These are phyloP conservation scores for Suhomyces canberraensis DNA, from an alignment of 805 yeast species.

Conservation along the genomic window DNA sequence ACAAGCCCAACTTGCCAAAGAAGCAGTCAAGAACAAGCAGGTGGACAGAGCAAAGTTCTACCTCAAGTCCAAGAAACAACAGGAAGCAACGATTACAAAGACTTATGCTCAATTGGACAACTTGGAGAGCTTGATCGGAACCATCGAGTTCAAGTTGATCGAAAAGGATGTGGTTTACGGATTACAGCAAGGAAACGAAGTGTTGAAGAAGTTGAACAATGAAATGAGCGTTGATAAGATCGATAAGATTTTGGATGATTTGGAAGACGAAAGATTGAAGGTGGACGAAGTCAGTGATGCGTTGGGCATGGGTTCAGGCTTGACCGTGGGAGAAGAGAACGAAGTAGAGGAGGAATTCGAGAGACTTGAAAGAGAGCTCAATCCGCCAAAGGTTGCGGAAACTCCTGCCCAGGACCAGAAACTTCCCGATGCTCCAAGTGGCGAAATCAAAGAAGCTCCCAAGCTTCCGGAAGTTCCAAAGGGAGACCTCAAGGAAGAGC, in stretches of 20 bases:
- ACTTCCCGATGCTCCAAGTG: slow-evolving; percentile 18
- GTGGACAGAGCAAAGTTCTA: slow-evolving; percentile 64
- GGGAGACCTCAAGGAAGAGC: slow-evolving; percentile 2
- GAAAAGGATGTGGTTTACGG: slow-evolving; percentile 85
- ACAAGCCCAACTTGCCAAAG: slow-evolving; percentile 61
- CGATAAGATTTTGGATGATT: slow-evolving; percentile 80
- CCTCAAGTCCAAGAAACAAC: slow-evolving; percentile 76
- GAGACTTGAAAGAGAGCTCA: slow-evolving; percentile 46
- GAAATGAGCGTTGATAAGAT: slow-evolving; percentile 77
- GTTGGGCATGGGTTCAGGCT: slow-evolving; percentile 39
- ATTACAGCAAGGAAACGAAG: slow-evolving; percentile 73
- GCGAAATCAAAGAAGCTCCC: too few species aligned
- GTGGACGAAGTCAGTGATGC: slow-evolving; percentile 69
- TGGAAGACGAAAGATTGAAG: slow-evolving; percentile 74
- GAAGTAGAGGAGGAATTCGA: slow-evolving; percentile 67
- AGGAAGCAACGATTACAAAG: slow-evolving; percentile 63
- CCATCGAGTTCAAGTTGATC: slow-evolving; percentile 83
- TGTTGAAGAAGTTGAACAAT: slow-evolving; percentile 68
- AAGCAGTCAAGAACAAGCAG: slow-evolving; percentile 51
- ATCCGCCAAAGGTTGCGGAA: too few species aligned
- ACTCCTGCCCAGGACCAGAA: neutral
- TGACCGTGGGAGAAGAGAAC: slow-evolving; percentile 48
- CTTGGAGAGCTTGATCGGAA: slow-evolving; percentile 71
- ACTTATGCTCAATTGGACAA: slow-evolving; percentile 77
- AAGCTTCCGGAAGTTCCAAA: slow-evolving; percentile 31